A percentile compares a stretch with the other conserved stretches of the same genome.
These are phyloP conservation scores for Hanseniaspora occidentalis DNA, from an alignment of 805 yeast genomes.

Conservation along the genomic window DNA sequence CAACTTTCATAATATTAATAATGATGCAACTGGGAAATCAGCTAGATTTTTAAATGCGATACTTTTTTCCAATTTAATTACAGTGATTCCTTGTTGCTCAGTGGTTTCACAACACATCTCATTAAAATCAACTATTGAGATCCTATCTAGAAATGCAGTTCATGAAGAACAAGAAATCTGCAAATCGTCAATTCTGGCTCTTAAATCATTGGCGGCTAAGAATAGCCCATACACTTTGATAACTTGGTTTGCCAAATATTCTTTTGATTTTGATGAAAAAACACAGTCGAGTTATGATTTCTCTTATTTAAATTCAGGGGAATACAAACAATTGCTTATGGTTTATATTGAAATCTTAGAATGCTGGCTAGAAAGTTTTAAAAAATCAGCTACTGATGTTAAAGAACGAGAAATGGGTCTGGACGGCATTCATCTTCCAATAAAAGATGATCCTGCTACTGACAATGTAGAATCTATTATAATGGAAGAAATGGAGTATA, in stretches of 20 bases:
- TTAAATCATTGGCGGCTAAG: constrained; percentile 53
- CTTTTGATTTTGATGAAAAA: constrained; percentile 70
- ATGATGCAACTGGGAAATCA: constrained; percentile 13
- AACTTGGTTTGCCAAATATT: constrained; percentile 63
- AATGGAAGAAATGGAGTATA: constrained; percentile 63
- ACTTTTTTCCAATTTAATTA: constrained; percentile 56
- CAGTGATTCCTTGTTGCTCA: constrained; percentile 62
- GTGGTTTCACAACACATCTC: constrained; percentile 34
- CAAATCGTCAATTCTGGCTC: constrained; percentile 46
- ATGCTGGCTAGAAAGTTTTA: constrained; percentile 68
- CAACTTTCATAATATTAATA: constrained; percentile 28
- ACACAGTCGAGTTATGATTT: constrained; percentile 42
- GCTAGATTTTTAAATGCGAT: constrained; percentile 31
- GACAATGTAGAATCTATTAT: constrained; percentile 15
- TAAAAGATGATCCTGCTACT: constrained; percentile 9
- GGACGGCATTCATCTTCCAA: constrained; percentile 19
- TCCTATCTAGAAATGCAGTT: constrained; percentile 63
- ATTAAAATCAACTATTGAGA: constrained; percentile 56
- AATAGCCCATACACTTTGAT: constrained; percentile 60
- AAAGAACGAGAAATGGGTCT: constrained; percentile 20
- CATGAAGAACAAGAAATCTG: constrained; percentile 56
- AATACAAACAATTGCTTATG: constrained; percentile 45
- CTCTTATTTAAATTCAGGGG: constrained; percentile 47
- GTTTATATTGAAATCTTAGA: constrained; percentile 69
- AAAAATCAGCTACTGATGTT: constrained; percentile 23